Evolutionary conservation across 2,329 filamentous ascomycete species (phyloP).

Genomic region (Monosporascus sp.): DNA sequence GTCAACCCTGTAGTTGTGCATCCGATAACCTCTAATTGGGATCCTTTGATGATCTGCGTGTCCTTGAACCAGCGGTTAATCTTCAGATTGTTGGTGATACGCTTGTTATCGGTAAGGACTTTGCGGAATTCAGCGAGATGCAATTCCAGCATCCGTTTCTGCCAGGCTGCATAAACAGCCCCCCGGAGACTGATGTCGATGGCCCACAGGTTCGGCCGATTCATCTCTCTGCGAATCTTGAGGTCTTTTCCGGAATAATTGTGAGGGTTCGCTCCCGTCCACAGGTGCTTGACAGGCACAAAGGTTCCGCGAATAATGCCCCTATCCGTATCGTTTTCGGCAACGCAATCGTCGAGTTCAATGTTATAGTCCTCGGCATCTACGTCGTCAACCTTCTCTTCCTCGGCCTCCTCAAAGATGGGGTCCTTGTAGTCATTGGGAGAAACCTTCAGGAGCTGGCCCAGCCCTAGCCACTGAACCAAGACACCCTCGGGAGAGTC

Average conservation of each 20-base stretch:
- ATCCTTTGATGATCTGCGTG: slow-evolving; percentile 32
- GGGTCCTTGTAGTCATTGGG: slow-evolving; percentile 15
- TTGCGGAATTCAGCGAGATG: slow-evolving; percentile 42
- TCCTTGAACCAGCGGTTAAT: slow-evolving; percentile 56
- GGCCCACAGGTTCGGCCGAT: slow-evolving; percentile 51
- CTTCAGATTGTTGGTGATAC: slow-evolving; percentile 46
- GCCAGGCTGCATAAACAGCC: slow-evolving; percentile 61
- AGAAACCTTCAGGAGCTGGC: slow-evolving; percentile 34
- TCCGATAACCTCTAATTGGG: slow-evolving; percentile 48
- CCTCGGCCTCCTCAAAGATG: slow-evolving; percentile 21
- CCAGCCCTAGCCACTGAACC: slow-evolving; percentile 50
- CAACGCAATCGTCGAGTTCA: slow-evolving; percentile 29
- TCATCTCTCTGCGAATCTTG: slow-evolving; percentile 31
- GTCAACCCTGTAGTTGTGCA: slow-evolving; percentile 75
- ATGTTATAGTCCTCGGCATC: slow-evolving; percentile 48
- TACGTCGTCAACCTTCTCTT: slow-evolving; percentile 52
- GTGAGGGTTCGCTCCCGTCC: slow-evolving; percentile 27
- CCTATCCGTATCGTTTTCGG: slow-evolving; percentile 29
- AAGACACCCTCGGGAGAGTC: slow-evolving; percentile 31
- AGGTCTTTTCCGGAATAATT: slow-evolving; percentile 17
- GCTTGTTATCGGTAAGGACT: slow-evolving; percentile 44
- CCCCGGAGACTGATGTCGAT: slow-evolving; percentile 54
- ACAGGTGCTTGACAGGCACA: slow-evolving; percentile 37
- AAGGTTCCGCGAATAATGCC: slow-evolving; percentile 40
- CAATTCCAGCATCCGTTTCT: slow-evolving; percentile 45